Base-by-base conservation (phyloP, 768 basidiomycete genomes). In the Trametes sanguinea region DNA sequence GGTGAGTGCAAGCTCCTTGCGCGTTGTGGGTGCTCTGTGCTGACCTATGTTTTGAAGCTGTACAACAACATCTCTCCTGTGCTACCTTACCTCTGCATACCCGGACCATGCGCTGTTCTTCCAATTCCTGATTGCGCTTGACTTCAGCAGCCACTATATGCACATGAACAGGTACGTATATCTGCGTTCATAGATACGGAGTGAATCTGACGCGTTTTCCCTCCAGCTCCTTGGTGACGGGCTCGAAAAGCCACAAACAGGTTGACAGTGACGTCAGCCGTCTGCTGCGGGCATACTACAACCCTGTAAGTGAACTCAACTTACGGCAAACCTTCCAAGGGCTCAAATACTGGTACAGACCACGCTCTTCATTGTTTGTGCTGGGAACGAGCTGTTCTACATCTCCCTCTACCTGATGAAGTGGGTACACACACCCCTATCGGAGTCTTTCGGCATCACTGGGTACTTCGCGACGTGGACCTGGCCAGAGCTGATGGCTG, bases 141-240 rank as follows among this genome's bases (percentile, higher is more conserved):
- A 99, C 74, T 99, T 99, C 74, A 89, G 91, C 68, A 96, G 94
- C 67, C 97, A 98, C 76, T 98, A 98, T 77, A 98, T 98, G 86
- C 97, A 98, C 75, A 99, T 98, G 97, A 97, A 98, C 75, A 97
- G 96, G 96, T 95, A 69, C 54, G 83, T 40, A 4, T 30, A 6
- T 27, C 27, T 22, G n/a, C 5, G 17, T 11, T 10, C 6, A 22
- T 11, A 13, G 29, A 14, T 50, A 50, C 48, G 14, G 42, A 11
- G 22, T 39, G 17, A 14, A 43, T 65, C 60, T 58, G 48, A 61
- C 69, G 51, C 51, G 32, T n/a, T 47, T 16, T 22, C 42, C 57
- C 29, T 17, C 16, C 60, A 99, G 96, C 70, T 96, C 96, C 35
- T 84, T 99, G n/a, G 84, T 91, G 17, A 97, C 95, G 22, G 97